phyloP scores from a whole-genome alignment of 495 filamentous ascomycete species.

The Evansstolkia leycettana region DNA sequence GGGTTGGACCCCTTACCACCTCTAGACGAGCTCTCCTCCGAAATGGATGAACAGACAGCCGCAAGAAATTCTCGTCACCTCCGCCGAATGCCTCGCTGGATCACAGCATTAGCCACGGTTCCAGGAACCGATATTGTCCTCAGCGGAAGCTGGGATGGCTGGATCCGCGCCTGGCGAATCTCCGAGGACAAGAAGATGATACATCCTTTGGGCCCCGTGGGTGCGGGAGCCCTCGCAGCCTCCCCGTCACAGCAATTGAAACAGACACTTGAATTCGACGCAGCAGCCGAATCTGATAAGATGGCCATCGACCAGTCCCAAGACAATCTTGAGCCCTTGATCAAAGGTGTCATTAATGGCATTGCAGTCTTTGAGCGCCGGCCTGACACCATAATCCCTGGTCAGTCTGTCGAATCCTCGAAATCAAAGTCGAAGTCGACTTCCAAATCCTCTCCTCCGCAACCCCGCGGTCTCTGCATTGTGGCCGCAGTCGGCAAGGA shows the following conservation, averaged over 20 bases:
- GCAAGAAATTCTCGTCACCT: constrained; percentile 37
- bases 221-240: constrained; percentile 14
- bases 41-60: constrained; percentile 46
- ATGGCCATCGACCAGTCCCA: constrained; percentile 12
- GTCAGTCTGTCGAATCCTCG: constrained; percentile 5
- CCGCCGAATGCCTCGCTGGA: constrained; percentile 55
- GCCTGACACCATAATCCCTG: constrained; percentile 17
- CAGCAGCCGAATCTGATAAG: constrained; percentile 8
- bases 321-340: constrained; percentile 17
- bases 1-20: constrained; percentile 57
- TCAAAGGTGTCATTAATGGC: constrained; percentile 74
- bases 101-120: constrained; percentile 76
- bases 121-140: constrained; percentile 81
- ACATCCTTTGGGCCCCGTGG: constrained; percentile 56
- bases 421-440: constrained; percentile 36
- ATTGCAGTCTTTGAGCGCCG: constrained; percentile 67
- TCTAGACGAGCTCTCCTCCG: constrained; percentile 59
- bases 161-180: constrained; percentile 71
- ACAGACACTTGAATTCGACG: constrained; percentile 19
- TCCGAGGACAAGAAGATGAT: constrained; percentile 73
- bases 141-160: constrained; percentile 89
- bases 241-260: constrained; percentile 28
- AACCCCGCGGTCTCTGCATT: constrained; percentile 58
- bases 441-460: constrained; percentile 28
- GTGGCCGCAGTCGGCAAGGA: constrained; percentile 80